phyloP scores from a whole-genome alignment of 176 grass and related monocot species.

The Chloris gayana region DNA sequence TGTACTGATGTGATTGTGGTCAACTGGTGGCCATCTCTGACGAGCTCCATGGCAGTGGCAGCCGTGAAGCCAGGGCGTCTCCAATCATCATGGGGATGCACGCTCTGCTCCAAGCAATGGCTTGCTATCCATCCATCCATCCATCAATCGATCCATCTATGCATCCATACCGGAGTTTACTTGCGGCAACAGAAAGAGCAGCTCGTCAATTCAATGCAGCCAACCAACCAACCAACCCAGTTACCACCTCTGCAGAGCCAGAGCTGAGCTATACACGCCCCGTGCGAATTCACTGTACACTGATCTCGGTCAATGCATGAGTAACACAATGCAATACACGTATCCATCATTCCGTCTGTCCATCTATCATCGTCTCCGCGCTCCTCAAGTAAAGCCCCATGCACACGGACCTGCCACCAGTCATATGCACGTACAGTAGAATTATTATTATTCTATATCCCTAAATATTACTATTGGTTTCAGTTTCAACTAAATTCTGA shows the following conservation, averaged over 20 bases:
- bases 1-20: slow-evolving; percentile 46
- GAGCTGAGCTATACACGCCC: background rate
- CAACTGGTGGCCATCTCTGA: slow-evolving; percentile 41
- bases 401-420: background rate
- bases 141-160: background rate
- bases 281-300: background rate
- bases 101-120: background rate
- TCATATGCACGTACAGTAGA: too few relatives aligned
- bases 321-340: background rate
- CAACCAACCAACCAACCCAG: background rate
- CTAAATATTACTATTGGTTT: too few relatives aligned
- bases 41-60: slow-evolving; percentile 5
- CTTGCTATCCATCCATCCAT: background rate
- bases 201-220: slow-evolving; percentile 8
- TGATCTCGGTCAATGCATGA: slow-evolving; percentile 28
- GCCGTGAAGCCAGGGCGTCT: slow-evolving; percentile 58
- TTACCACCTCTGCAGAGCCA: background rate
- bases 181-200: slow-evolving; percentile 9
- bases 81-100: slow-evolving; percentile 60
- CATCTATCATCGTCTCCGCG: slow-evolving; percentile 42
- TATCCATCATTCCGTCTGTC: slow-evolving; percentile 65
- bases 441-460: too few relatives aligned
- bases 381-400: slow-evolving; percentile 50
- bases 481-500: too few relatives aligned
- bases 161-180: slow-evolving; percentile 31